Evolutionary conservation across 148 eudicot species (phyloP), one percentile per base, ranked within the genome.

Genomic region (Rhododendron vialii): DNA sequence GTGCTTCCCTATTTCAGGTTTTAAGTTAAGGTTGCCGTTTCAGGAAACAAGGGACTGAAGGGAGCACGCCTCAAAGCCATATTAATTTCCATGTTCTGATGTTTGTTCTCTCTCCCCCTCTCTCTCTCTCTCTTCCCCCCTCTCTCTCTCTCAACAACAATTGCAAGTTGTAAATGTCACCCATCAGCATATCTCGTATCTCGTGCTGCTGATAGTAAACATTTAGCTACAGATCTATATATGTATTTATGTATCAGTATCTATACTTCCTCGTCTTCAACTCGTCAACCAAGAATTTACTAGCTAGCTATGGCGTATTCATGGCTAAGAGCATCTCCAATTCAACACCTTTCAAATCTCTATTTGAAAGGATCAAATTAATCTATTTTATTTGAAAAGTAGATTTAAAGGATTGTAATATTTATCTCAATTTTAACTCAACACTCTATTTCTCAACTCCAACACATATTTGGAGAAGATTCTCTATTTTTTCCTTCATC

Each of bases 1-100:
- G 36, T 41, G 85, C 22, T 65, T 67, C 61, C 12, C 77, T 8
- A 41, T 65, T 65, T 53, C 63, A 41, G 84, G 38, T 50, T 45
- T 83, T 83, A 67, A 83, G 78, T 83, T 83, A 67, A 83, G 78
- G 85, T 83, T 83, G n/a, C 78, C 77, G 30, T 12, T 41, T 82
- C 13, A 26, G 71, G 84, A 61, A 59, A 38, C 38, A 59, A 12
- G n/a, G 26, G 15, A 20, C 41, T 38, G 41, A 38, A 38, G 0
- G 41, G 74, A 7, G 28, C 26, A 69, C 28, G 28, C 26, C 20
- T 48, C 15, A 61, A 59, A 36, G 71, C 84, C 6, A 53, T 53
- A 53, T 53, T 15, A 61, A 59, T 59, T 59, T 59, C 67, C 83
- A 50, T 1, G 24, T 30, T 33, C 63, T 28, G 7, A n/a, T 51